Percentiles rank a stretch among this genome's conserved stretches.
phyloP scores from a whole-genome alignment of 116 monocot genomes.

The Dioscorea cayenensis region DNA sequence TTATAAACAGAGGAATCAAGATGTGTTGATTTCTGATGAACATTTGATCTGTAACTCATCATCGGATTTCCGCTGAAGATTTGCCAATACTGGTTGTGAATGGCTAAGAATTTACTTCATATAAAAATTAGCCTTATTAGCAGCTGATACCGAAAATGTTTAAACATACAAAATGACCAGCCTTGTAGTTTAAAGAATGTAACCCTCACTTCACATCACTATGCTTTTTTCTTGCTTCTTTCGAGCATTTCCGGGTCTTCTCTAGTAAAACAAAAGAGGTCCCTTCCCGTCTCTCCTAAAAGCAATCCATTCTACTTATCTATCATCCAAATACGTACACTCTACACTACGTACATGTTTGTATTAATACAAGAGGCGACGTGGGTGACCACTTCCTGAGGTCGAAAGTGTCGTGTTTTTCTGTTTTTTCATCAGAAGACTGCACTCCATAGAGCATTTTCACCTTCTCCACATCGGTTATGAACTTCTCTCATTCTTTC shows the following conservation, averaged over 20 bases:
- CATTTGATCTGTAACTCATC: background rate
- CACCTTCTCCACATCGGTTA: slow-evolving; percentile 71
- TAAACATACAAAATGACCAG: slow-evolving; percentile 12
- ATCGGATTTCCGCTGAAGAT: too few relatives aligned
- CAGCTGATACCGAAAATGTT: slow-evolving; percentile 8
- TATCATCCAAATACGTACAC: background rate
- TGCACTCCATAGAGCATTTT: slow-evolving; percentile 63
- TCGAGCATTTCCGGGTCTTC: slow-evolving; percentile 13
- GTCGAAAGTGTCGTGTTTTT: background rate
- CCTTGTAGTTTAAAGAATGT: slow-evolving; percentile 21
- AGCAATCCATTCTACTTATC: background rate
- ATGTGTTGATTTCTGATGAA: background rate
- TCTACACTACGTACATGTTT: background rate
- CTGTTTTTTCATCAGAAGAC: slow-evolving; percentile 24
- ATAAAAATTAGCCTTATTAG: slow-evolving; percentile 1
- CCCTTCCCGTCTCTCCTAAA: slow-evolving; percentile 7
- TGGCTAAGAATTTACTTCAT: background rate
- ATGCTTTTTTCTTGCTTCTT: slow-evolving; percentile 5
- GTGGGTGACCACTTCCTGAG: background rate
- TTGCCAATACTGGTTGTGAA: too few relatives aligned
- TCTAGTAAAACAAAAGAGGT: slow-evolving; percentile 17
- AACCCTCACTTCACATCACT: slow-evolving; percentile 12
- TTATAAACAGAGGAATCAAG: too few relatives aligned
- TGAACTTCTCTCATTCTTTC: slow-evolving; percentile 80
- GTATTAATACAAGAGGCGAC: background rate